Base-by-base conservation (phyloP, 352 stramenopile species). In the Elongisporangium prolatum region DNA sequence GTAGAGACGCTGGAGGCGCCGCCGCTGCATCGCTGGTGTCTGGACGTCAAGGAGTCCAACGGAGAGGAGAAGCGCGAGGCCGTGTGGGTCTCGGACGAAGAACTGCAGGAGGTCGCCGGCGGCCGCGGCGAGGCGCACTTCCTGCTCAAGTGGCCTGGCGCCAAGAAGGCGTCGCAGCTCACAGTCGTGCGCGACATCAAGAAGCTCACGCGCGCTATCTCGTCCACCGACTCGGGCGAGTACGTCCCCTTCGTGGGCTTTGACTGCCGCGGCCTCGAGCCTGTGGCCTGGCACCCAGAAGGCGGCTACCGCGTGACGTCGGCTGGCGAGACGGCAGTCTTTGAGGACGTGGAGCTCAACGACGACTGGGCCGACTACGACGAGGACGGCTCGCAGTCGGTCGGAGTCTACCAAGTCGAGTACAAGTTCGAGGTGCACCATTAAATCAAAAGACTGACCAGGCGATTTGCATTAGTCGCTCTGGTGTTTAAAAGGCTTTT, bases 301-400 rank as follows among this genome's bases (percentile, higher is more conserved):
- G 75, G 82, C 54, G 84, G 82, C 51, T 96, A 93, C 72, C 79
- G 57, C 55, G 74, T 94, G 10, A 74, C 76, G 2, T 87, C 80
- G 24, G 72, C 74, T 0, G 84, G 76, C 34, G 73, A 71, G 51
- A 80, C 75, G 11, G 74, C 79, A 17, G 64, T 79, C n/a, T 92
- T 93, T 52, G 75, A 91, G 11, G 85, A 93, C 56, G 83, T 91
- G 22, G 84, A 94, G 56, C 61, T 93, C 44, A 80, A 73, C 48
- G 86, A 93, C 28, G 86, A 96, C 64, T 96, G 86, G 84, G 80
- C 75, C 13, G 85, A 96, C 52, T 96, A 93, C 64, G 86, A 96
- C 58, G 84, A 86, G 21, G 86, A 96, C 60, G 81, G 74, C 38
- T 71, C 67, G 22, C 80, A 92, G 61, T 88, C 83, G 0, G 81